phyloP scores from a whole-genome alignment of 2,329 filamentous ascomycete species.

The Venturia carpophila region DNA sequence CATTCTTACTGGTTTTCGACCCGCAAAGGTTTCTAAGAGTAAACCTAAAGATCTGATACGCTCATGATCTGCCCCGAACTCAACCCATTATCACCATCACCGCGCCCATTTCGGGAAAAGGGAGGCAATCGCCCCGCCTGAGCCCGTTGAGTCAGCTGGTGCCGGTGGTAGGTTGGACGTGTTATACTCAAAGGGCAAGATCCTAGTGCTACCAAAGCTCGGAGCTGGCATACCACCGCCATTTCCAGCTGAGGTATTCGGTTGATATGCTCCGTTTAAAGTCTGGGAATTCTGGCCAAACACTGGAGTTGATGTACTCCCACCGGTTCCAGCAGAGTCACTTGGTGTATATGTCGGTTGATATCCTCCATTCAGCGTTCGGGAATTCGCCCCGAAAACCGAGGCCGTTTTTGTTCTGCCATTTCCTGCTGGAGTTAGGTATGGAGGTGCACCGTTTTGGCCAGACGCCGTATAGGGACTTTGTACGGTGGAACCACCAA shows the following conservation, averaged over 20 bases:
- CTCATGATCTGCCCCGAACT: neutral
- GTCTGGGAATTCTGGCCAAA: neutral
- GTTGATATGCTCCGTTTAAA: neutral
- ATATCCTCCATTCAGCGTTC: too few relatives aligned
- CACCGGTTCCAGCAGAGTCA: neutral
- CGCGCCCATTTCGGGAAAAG: neutral
- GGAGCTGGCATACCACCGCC: too few relatives aligned
- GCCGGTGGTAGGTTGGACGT: too few relatives aligned
- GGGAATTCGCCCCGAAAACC: too few relatives aligned
- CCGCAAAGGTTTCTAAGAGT: too few relatives aligned
- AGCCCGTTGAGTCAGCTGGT: too few relatives aligned
- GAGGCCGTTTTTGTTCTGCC: too few relatives aligned
- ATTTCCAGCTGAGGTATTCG: neutral
- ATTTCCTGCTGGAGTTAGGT: too few relatives aligned
- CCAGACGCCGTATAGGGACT: neutral
- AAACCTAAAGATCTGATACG: neutral
- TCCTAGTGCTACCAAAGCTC: too few relatives aligned
- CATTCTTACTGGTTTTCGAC: too few relatives aligned
- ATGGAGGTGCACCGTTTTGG: neutral
- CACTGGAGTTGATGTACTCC: neutral
- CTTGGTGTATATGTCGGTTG: neutral
- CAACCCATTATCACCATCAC: neutral
- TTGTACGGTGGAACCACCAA: neutral
- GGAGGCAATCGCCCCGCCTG: too few relatives aligned
- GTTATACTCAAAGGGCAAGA: too few relatives aligned